Evolutionary conservation across 2,329 filamentous ascomycete genomes (phyloP).

Genomic region (Colletotrichum trifolii): DNA sequence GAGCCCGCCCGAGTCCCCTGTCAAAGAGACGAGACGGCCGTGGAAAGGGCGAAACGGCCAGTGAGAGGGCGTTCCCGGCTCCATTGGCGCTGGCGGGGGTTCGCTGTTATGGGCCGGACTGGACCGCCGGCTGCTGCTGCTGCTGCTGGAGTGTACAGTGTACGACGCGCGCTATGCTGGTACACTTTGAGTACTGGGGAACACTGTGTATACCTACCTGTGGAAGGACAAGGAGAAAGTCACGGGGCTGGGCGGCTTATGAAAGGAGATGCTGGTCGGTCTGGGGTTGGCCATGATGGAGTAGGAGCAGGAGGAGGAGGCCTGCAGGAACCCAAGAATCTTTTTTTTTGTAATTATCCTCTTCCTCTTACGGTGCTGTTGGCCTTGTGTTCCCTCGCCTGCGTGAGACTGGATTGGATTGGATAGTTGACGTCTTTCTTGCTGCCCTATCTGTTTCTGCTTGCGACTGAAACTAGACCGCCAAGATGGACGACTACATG

Average conservation of each 20-base stretch:
- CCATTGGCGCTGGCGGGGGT: too few species aligned
- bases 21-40: not conserved
- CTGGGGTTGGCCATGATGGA: slow-evolving; percentile 25
- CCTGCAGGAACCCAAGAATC: slow-evolving; percentile 32
- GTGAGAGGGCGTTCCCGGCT: not conserved
- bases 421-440: too few species aligned
- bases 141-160: not conserved
- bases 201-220: not conserved
- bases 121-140: slow-evolving; percentile 21
- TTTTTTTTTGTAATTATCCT: slow-evolving; percentile 10
- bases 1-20: slow-evolving; percentile 20
- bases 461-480: too few species aligned
- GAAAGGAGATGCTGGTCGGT: slow-evolving; percentile 27
- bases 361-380: not conserved
- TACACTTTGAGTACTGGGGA: too few species aligned
- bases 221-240: slow-evolving; percentile 30
- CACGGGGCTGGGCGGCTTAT: slow-evolving; percentile 37
- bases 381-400: not conserved
- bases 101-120: slow-evolving; percentile 24
- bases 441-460: too few species aligned
- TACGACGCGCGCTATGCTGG: too few species aligned
- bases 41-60: slow-evolving; percentile 19
- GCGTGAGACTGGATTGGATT: too few species aligned
- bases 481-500: slow-evolving; percentile 68
- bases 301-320: not conserved